Evolutionary conservation across 805 yeast genomes (phyloP), one percentile per base, ranked within the genome.

Genomic region (Pichia paraexigua): DNA sequence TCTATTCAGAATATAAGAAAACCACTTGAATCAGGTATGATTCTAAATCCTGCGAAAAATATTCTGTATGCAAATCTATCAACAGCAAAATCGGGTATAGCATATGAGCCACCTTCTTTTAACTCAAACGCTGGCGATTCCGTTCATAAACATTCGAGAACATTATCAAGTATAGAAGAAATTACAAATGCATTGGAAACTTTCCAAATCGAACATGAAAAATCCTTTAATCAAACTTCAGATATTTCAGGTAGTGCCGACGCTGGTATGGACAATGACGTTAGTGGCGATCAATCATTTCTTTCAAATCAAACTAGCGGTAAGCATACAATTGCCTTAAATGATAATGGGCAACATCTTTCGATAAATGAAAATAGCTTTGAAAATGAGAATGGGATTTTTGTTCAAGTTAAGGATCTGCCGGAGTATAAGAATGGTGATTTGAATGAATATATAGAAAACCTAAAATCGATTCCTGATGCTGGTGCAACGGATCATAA

Each of bases 131-230:
- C 20, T 5, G 15, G 22, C 7, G 40, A 46, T 18, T 15, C n/a
- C 2, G 25, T 40, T 15, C 58, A 55, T 49, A 51, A 50, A 21
- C 58, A 55, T 47, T 50, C 56, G 17, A 53, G 56, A 41, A 55
- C 56, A 4, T 48, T 55, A n/a, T 55, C 58, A 13, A 55, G 58
- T 50, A 49, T 55, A 15, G 58, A 53, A 40, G 58, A 55, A 41
- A 55, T 55, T 8, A 55, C 56, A 5, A 55, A 47, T 48, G 58
- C 51, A 1, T 22, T 55, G 1, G 53, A 55, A 6, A 48, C 42
- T 15, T 55, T 55, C 37, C 56, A 50, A 43, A 9, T 51, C 9
- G 53, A 46, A 18, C 53, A 51, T 35, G 53, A 51, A 41, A 27
- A 25, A 18, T 47, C 51, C 1, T 51, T 51, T 24, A 24, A 24